Evolutionary conservation across 164 flowering plant genomes (phyloP).

Genomic region (Echeveria elegans): DNA sequence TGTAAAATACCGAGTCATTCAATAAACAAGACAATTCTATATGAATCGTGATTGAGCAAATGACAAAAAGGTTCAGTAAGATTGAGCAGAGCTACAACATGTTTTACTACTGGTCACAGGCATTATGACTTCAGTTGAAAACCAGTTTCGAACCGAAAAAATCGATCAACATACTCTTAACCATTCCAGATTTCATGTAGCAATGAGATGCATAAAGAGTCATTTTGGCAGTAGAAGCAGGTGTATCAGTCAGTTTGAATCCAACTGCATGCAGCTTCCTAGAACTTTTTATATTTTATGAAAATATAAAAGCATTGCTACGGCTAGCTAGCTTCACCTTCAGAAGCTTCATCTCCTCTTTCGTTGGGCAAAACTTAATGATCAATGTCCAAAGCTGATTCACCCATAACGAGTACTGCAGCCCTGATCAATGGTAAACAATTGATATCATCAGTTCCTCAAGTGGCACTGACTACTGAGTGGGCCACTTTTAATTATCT

Average conservation of each 20-base stretch:
- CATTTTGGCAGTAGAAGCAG: slow-evolving; percentile 53
- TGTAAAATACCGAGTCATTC: not conserved
- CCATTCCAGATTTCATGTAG: not conserved
- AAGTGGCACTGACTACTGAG: slow-evolving; percentile 3
- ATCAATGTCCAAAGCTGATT: slow-evolving; percentile 50
- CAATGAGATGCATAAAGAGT: slow-evolving; percentile 24
- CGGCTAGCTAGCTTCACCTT: slow-evolving; percentile 32
- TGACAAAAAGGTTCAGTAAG: not conserved
- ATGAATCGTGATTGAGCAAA: not conserved
- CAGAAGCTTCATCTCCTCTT: slow-evolving; percentile 60
- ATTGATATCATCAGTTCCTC: not conserved
- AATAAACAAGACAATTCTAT: not conserved
- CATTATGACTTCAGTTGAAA: not conserved
- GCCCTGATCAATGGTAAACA: slow-evolving; percentile 25
- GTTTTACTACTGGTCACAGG: not conserved
- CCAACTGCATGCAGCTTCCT: slow-evolving; percentile 71
- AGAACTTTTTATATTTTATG: not conserved
- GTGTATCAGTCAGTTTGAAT: slow-evolving; percentile 56
- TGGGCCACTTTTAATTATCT: not conserved
- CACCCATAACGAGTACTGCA: slow-evolving; percentile 56
- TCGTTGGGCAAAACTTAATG: slow-evolving; percentile 72
- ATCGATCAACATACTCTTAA: not conserved
- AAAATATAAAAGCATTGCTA: no score
- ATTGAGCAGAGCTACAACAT: not conserved
- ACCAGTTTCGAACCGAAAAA: not conserved